Conservation (phyloP, 2,329 filamentous ascomycete genomes). For the Aaosphaeria pasadenensis region DNA sequence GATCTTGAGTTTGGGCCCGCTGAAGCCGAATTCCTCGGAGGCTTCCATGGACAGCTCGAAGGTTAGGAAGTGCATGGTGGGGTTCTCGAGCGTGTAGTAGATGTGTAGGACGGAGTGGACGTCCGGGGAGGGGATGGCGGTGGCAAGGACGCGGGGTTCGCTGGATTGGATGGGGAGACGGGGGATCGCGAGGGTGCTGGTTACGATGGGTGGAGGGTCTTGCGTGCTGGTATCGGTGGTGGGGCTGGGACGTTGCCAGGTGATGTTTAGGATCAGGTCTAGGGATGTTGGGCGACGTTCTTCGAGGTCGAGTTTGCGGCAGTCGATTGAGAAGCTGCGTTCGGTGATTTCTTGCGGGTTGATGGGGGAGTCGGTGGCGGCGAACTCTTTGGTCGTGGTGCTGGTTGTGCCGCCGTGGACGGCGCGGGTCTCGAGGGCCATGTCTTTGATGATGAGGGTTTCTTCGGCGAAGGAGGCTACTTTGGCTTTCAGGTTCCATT, state of each 20-base stretch:
- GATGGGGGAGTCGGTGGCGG: conserved; percentile 42
- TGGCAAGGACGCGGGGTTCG: conserved; percentile 78
- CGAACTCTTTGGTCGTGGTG: conserved; percentile 32
- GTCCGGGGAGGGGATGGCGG: conserved; percentile 35
- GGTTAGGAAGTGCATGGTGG: conserved; percentile 89
- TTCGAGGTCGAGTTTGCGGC: conserved; percentile 76
- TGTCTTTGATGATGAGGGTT: conserved; percentile 58
- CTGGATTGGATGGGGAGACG: conserved; percentile 75
- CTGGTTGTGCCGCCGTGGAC: conserved; percentile 63
- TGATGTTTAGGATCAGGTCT: conserved; percentile 71
- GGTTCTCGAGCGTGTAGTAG: conserved; percentile 81
- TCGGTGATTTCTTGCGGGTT: conserved; percentile 67
- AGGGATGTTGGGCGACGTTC: conserved; percentile 74
- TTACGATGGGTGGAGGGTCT: conserved; percentile 13
- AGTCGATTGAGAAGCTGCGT: conserved; percentile 68
- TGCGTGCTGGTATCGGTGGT: conserved; percentile 15
- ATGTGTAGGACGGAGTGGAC: conserved; percentile 35
- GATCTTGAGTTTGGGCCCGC: conserved; percentile 76
- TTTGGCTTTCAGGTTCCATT: conserved; percentile 73
- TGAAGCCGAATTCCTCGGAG: conserved; percentile 89
- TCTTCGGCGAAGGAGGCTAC: conserved; percentile 74
- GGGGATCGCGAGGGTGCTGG: conserved; percentile 69
- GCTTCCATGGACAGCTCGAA: conserved; percentile 93
- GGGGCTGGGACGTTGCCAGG: conserved; percentile 64
- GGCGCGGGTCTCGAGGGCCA: conserved; percentile 61